These are phyloP conservation scores for Pythium guiyangense DNA, from an alignment of 352 stramenopile genomes.

Conservation along the genomic window DNA sequence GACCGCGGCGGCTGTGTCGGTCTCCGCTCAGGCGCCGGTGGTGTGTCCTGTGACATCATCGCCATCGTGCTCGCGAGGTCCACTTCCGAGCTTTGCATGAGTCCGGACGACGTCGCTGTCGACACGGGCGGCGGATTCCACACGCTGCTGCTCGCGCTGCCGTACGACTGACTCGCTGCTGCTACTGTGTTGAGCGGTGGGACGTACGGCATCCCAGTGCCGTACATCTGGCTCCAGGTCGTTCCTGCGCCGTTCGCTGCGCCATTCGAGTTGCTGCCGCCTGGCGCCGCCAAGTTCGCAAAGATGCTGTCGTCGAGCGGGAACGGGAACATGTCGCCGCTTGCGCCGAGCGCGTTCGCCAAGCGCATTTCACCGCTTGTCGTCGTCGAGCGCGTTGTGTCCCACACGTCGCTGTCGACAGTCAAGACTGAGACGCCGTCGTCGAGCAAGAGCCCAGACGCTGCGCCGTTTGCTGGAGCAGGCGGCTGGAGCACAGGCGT, in stretches of 20 bases:
- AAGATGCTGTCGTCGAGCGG: slow-evolving; percentile 60
- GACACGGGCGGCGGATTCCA: slow-evolving; percentile 10
- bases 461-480: slow-evolving; percentile 1
- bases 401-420: slow-evolving; percentile 62
- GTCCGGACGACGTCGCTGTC: slow-evolving; percentile 6
- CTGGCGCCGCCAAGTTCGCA: slow-evolving; percentile 16
- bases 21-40: slow-evolving; percentile 38
- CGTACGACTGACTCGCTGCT: neutral
- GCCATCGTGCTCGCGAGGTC: slow-evolving; percentile 61
- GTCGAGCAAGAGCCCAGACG: slow-evolving; percentile 37
- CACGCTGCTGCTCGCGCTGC: neutral
- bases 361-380: slow-evolving; percentile 22
- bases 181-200: neutral
- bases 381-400: slow-evolving; percentile 23
- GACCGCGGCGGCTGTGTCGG: slow-evolving; percentile 7
- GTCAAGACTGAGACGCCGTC: slow-evolving; percentile 64
- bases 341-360: slow-evolving; percentile 8
- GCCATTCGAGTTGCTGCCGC: slow-evolving; percentile 14
- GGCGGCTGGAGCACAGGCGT: neutral
- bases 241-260: slow-evolving; percentile 14
- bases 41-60: slow-evolving; percentile 48
- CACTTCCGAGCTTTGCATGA: slow-evolving; percentile 30
- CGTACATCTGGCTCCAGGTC: slow-evolving; percentile 30
- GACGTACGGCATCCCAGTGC: slow-evolving; percentile 24
- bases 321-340: slow-evolving; percentile 44